Evolutionary conservation across 352 stramenopile species (phyloP).

Genomic region (Phytopythium montanum): DNA sequence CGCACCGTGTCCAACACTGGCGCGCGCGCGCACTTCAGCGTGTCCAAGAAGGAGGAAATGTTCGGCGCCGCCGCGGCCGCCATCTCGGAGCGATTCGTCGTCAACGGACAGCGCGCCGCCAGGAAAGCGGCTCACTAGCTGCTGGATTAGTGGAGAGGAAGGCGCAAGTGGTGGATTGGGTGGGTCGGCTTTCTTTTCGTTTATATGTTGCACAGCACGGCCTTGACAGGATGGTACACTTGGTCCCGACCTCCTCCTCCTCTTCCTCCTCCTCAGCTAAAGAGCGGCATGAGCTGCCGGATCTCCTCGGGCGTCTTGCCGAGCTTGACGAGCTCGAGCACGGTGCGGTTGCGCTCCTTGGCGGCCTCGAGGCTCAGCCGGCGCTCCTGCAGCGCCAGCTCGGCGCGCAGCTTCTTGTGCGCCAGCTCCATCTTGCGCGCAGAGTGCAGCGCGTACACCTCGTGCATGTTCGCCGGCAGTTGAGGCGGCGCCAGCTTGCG

Average conservation of each 20-base stretch:
- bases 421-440: conserved; percentile 10
- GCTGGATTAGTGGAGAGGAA: neutral
- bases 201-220: neutral
- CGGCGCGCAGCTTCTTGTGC: conserved; percentile 6
- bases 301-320: conserved; percentile 10
- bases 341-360: conserved; percentile 9
- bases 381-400: conserved; percentile 7
- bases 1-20: conserved; percentile 61
- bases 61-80: conserved; percentile 75
- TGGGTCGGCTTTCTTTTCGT: neutral
- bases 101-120: conserved; percentile 26
- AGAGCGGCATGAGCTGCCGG: conserved; percentile 8
- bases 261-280: neutral
- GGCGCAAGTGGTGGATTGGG: neutral
- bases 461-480: conserved; percentile 1
- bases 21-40: conserved; percentile 55
- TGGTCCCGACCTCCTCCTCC: neutral
- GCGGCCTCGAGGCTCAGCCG: conserved; percentile 6
- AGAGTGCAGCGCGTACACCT: conserved; percentile 6
- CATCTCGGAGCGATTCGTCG: conserved; percentile 75
- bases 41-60: conserved; percentile 84
- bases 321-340: conserved; percentile 8
- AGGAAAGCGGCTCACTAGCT: conserved; percentile 13
- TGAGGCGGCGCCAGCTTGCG: conserved; percentile 2
- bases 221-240: neutral